A percentile compares a stretch with the other conserved stretches of the same genome.
Conservation (phyloP, 345 rosid species). For the Iberis pinnata region DNA sequence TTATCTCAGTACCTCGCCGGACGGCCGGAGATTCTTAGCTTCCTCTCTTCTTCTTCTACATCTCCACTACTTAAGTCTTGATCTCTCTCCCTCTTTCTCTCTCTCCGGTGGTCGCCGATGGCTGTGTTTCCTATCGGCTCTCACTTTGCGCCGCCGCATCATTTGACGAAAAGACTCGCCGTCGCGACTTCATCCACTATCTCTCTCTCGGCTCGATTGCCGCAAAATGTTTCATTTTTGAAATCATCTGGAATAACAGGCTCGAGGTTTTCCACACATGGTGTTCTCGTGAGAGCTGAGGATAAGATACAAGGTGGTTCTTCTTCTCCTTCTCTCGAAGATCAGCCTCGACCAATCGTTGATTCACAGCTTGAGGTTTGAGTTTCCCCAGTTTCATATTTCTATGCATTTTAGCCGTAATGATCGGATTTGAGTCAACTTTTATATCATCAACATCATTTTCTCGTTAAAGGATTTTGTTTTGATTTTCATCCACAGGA, state of each 20-base stretch:
- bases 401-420: too few relatives aligned
- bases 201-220: slow-evolving; percentile 26
- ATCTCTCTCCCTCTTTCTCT: neutral
- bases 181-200: slow-evolving; percentile 21
- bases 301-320: slow-evolving; percentile 53
- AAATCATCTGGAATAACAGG: slow-evolving; percentile 34
- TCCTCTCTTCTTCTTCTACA: neutral
- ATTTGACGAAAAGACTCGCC: slow-evolving; percentile 28
- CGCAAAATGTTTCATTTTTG: slow-evolving; percentile 25
- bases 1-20: slow-evolving; percentile 24
- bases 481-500: slow-evolving; percentile 36
- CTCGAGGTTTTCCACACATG: slow-evolving; percentile 37
- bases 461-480: neutral
- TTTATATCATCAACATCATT: too few relatives aligned
- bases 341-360: slow-evolving; percentile 30
- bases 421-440: neutral
- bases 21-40: neutral
- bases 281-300: slow-evolving; percentile 62
- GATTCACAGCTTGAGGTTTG: slow-evolving; percentile 52
- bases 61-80: neutral
- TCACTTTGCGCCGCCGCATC: slow-evolving; percentile 33
- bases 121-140: slow-evolving; percentile 49
- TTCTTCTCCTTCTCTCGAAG: slow-evolving; percentile 35
- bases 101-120: slow-evolving; percentile 35
- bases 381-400: neutral